Percentiles rank a stretch among this genome's conserved stretches.
Evolutionary conservation across 2,329 filamentous ascomycete genomes (phyloP).

Genomic region (Daldinia sp.): DNA sequence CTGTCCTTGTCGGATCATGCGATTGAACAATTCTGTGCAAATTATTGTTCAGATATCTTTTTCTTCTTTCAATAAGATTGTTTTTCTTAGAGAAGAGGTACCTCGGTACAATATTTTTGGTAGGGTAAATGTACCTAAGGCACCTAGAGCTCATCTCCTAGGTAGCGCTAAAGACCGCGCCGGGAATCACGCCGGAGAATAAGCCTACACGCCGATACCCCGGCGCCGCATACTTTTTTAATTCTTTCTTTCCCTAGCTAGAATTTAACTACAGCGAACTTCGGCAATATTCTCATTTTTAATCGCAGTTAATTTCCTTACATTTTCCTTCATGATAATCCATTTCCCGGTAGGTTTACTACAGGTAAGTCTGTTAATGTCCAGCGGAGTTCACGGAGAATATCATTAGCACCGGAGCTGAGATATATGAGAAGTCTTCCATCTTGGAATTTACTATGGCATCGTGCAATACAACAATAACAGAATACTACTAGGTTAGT

Average conservation of each 20-base stretch:
- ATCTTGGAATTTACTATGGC: not conserved
- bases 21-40: too few species aligned
- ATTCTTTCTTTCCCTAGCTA: not conserved
- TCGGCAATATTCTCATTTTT: too few species aligned
- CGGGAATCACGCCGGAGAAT: not conserved
- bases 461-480: not conserved
- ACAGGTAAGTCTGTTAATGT: not conserved
- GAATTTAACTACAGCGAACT: not conserved
- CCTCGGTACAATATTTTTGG: too few species aligned
- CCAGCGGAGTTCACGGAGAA: not conserved
- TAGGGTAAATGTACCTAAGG: too few species aligned
- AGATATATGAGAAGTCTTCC: not conserved
- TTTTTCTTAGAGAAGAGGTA: too few species aligned
- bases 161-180: too few species aligned
- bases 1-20: not conserved
- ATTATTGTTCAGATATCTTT: too few species aligned
- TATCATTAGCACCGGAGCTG: not conserved
- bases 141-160: too few species aligned
- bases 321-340: too few species aligned
- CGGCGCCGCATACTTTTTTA: not conserved
- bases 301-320: not conserved
- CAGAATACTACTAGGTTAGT: not conserved
- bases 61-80: too few species aligned
- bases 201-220: not conserved
- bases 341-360: not conserved